A percentile compares a stretch with the other conserved stretches of the same genome.
phyloP scores from a whole-genome alignment of 805 yeast species.

The Diddensiella caesifluorescens region DNA sequence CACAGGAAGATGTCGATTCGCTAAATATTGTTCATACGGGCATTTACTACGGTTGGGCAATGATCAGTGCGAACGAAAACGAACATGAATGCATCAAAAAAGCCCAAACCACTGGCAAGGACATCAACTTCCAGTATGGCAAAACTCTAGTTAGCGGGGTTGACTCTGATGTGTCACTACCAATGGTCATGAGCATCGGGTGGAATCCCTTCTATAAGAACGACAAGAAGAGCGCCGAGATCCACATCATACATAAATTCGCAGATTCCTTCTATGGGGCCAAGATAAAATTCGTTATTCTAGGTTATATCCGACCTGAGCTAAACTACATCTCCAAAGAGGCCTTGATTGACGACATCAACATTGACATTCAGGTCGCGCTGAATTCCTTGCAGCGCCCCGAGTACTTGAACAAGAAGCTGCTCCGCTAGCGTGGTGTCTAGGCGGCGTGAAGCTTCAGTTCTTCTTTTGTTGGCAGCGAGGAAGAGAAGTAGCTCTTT shows the following conservation, averaged over 20 bases:
- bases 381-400: slow-evolving; percentile 41
- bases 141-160: slow-evolving; percentile 34
- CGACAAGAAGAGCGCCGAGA: slow-evolving; percentile 69
- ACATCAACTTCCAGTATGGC: slow-evolving; percentile 62
- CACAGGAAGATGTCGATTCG: slow-evolving; percentile 46
- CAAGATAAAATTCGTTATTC: slow-evolving; percentile 53
- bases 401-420: slow-evolving; percentile 39
- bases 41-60: slow-evolving; percentile 81
- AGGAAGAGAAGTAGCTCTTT: background rate
- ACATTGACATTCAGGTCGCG: slow-evolving; percentile 72
- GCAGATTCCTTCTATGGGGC: slow-evolving; percentile 76
- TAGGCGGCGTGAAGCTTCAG: background rate
- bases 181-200: slow-evolving; percentile 94
- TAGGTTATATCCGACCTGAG: slow-evolving; percentile 92
- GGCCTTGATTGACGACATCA: slow-evolving; percentile 78
- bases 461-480: background rate
- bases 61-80: slow-evolving; percentile 29
- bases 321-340: slow-evolving; percentile 77
- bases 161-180: slow-evolving; percentile 48
- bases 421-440: too few species aligned
- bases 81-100: slow-evolving; percentile 10
- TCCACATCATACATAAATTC: slow-evolving; percentile 79
- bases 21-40: slow-evolving; percentile 54
- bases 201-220: slow-evolving; percentile 91
- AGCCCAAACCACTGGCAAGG: slow-evolving; percentile 15